Percentiles rank a stretch among this genome's conserved stretches.
Conservation (phyloP, 441 rosid species). For the Viola pubescens region DNA sequence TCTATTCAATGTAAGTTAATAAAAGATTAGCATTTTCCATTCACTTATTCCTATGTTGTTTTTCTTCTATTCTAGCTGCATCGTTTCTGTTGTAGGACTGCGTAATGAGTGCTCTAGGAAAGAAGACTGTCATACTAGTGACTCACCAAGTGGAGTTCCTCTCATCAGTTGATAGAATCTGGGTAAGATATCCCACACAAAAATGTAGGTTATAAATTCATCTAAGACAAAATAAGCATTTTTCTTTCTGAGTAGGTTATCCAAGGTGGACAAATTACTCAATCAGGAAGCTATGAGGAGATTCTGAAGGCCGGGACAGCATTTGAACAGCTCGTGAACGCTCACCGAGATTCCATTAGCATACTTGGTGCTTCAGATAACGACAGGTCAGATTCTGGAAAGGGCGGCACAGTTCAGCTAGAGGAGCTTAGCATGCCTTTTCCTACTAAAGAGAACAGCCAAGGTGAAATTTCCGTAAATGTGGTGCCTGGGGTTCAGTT, state of each 20-base stretch:
- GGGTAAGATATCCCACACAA: conserved; percentile 36
- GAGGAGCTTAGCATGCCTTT: conserved; percentile 11
- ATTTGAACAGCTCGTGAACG: conserved; percentile 70
- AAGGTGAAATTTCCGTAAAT: conserved; percentile 32
- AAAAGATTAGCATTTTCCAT: neutral
- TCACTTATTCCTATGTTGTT: neutral
- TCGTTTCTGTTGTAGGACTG: conserved; percentile 49
- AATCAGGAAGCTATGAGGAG: conserved; percentile 60
- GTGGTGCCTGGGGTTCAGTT: conserved; percentile 42
- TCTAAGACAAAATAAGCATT: neutral
- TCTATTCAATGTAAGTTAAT: conserved; percentile 54
- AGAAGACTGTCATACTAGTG: conserved; percentile 73
- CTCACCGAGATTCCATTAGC: conserved; percentile 63
- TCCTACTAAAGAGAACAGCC: conserved; percentile 23
- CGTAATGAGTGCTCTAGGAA: conserved; percentile 49
- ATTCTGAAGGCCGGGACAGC: conserved; percentile 63
- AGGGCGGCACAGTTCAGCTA: conserved; percentile 14
- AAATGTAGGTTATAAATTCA: neutral
- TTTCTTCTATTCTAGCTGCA: conserved; percentile 1
- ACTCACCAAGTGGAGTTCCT: conserved; percentile 97
- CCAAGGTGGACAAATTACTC: conserved; percentile 61
- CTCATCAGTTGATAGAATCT: conserved; percentile 55
- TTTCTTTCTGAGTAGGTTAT: conserved; percentile 39
- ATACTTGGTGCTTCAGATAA: conserved; percentile 23
- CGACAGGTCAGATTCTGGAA: conserved; percentile 21